A percentile compares a stretch with the other conserved stretches of the same genome.
Evolutionary conservation across 83 land plant genomes (phyloP).

Genomic region (Picea mariana): DNA sequence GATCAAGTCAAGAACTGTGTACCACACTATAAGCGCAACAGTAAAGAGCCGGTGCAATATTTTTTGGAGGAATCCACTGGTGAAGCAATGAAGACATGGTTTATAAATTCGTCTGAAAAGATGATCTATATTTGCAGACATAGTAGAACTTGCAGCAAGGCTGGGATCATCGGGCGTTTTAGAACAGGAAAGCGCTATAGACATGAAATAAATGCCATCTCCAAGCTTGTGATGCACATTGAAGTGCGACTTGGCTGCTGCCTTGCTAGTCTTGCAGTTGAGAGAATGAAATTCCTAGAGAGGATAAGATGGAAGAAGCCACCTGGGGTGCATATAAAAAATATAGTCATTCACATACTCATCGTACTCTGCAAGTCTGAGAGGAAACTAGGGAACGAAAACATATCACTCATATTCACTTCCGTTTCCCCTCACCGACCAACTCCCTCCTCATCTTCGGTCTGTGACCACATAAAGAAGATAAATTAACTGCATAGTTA

Average conservation of each 20-base stretch:
- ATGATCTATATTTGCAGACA: too few species aligned
- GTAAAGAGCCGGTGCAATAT: neutral
- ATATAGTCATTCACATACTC: slow-evolving; percentile 31
- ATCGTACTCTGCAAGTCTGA: slow-evolving; percentile 26
- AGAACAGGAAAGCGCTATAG: slow-evolving; percentile 31
- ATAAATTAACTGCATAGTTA: too few species aligned
- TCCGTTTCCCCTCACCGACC: slow-evolving; percentile 35
- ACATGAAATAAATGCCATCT: slow-evolving; percentile 51
- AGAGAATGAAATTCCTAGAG: slow-evolving; percentile 44
- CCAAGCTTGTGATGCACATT: slow-evolving; percentile 55
- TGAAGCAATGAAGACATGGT: slow-evolving; percentile 1
- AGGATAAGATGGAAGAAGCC: slow-evolving; percentile 23
- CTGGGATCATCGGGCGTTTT: slow-evolving; percentile 35
- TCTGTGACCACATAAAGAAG: slow-evolving; percentile 11
- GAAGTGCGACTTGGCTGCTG: slow-evolving; percentile 26
- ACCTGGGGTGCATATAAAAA: slow-evolving; percentile 22
- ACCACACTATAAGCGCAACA: neutral
- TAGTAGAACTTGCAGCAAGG: too few species aligned
- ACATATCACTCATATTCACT: slow-evolving; percentile 39
- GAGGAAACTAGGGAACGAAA: slow-evolving; percentile 24
- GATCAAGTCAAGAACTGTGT: slow-evolving; percentile 31
- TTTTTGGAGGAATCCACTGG: too few species aligned
- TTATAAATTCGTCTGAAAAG: too few species aligned
- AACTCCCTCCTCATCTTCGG: slow-evolving; percentile 25
- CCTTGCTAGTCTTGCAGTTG: slow-evolving; percentile 36